Evolutionary conservation across 2,329 filamentous ascomycete genomes (phyloP).

Genomic region (Phialophora expanda): DNA sequence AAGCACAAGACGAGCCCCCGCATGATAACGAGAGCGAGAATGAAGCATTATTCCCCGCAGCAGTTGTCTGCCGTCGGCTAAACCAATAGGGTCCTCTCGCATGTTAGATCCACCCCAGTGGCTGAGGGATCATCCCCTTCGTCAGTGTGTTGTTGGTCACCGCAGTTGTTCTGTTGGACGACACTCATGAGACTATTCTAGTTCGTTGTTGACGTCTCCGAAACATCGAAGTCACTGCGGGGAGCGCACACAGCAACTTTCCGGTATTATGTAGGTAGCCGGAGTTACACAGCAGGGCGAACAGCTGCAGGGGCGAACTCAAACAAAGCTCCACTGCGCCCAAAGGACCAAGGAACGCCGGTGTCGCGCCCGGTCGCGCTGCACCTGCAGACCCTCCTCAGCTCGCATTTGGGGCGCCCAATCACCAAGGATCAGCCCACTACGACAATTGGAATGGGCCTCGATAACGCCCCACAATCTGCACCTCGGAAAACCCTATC

Average conservation of each 20-base stretch:
- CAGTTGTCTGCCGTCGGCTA: not conserved
- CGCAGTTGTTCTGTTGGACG: not conserved
- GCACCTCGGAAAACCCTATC: not conserved
- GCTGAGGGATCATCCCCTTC: not conserved
- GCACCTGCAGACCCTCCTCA: slow-evolving; percentile 5
- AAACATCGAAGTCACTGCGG: not conserved
- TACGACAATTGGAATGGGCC: slow-evolving; percentile 4
- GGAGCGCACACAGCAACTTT: not conserved
- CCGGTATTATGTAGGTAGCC: not conserved
- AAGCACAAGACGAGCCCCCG: too few species aligned
- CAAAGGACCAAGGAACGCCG: not conserved
- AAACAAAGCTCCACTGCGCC: not conserved
- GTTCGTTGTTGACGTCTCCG: not conserved
- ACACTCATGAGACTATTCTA: not conserved
- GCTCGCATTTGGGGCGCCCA: not conserved
- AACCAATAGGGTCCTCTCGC: not conserved
- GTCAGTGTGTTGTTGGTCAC: not conserved
- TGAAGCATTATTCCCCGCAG: not conserved
- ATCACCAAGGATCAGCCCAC: not conserved
- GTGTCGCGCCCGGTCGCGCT: not conserved
- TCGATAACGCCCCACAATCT: not conserved
- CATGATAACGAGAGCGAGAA: not conserved
- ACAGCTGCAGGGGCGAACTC: slow-evolving; percentile 2
- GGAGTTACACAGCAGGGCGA: not conserved
- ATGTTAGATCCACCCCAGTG: not conserved